Evolutionary conservation across 176 grass and related monocot genomes (phyloP).

Genomic region (Cenchrus americanus): DNA sequence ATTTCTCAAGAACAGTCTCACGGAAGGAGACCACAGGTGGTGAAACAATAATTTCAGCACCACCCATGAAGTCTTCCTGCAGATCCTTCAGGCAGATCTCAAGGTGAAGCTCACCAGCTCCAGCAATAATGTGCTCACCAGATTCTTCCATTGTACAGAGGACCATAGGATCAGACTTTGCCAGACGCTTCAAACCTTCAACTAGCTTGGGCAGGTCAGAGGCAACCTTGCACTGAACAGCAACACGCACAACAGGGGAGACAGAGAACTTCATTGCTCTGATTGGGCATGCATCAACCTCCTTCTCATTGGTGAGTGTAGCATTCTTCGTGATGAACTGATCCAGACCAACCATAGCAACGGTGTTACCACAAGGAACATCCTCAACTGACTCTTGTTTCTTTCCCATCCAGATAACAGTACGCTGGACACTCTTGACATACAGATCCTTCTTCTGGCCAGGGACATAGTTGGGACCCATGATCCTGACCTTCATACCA

Average conservation of each 20-base stretch:
- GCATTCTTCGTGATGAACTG: constrained; percentile 82
- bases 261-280: constrained; percentile 78
- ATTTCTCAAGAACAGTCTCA: constrained; percentile 80
- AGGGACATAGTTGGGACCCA: constrained; percentile 77
- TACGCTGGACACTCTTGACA: constrained; percentile 68
- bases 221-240: constrained; percentile 71
- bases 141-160: constrained; percentile 67
- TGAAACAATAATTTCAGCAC: constrained; percentile 64
- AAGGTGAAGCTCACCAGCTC: constrained; percentile 74
- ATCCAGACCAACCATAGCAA: constrained; percentile 78
- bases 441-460: constrained; percentile 82
- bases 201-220: constrained; percentile 80
- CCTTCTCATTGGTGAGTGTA: constrained; percentile 75
- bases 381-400: constrained; percentile 74
- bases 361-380: constrained; percentile 79
- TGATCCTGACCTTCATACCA: constrained; percentile 70
- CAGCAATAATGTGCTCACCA: constrained; percentile 72
- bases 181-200: constrained; percentile 73
- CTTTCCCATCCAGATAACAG: constrained; percentile 87
- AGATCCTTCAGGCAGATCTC: constrained; percentile 81
- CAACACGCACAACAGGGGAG: constrained; percentile 42
- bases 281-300: constrained; percentile 67
- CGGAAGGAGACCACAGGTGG: constrained; percentile 78
- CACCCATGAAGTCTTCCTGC: constrained; percentile 81
- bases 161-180: constrained; percentile 80